These are phyloP conservation scores for Imleria badia DNA, from an alignment of 768 basidiomycete genomes.

Conservation along the genomic window DNA sequence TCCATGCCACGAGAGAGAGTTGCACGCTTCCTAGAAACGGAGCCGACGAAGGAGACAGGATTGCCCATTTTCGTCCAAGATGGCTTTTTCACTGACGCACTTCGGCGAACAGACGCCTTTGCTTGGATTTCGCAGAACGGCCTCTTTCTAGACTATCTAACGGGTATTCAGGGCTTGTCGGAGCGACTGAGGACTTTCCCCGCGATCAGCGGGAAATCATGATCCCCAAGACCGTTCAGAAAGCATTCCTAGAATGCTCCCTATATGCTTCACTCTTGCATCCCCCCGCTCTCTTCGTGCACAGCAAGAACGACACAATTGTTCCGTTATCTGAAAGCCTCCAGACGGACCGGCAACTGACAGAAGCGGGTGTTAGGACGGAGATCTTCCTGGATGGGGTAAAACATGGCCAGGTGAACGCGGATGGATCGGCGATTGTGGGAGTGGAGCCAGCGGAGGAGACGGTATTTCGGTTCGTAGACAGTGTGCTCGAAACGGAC, in stretches of 20 bases:
- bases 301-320: background rate
- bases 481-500: background rate
- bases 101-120: conserved; percentile 1
- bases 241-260: background rate
- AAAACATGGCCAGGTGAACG: background rate
- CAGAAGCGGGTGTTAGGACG: background rate
- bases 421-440: background rate
- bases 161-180: background rate
- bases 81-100: background rate
- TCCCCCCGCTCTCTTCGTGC: background rate
- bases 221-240: background rate
- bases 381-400: background rate
- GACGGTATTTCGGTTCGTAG: background rate
- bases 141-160: background rate
- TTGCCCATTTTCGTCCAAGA: background rate
- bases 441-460: background rate
- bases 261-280: background rate
- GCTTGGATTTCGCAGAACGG: conserved; percentile 1
- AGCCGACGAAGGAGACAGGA: background rate
- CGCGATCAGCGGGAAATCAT: background rate
- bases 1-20: background rate
- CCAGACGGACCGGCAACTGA: background rate
- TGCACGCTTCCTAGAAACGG: background rate
- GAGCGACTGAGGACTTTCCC: background rate
- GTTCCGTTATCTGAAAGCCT: conserved; percentile 3